Percentiles rank a stretch among this genome's conserved stretches.
Conservation (phyloP, 2,329 filamentous ascomycete species). For the Hypoxylon rubiginosum region DNA sequence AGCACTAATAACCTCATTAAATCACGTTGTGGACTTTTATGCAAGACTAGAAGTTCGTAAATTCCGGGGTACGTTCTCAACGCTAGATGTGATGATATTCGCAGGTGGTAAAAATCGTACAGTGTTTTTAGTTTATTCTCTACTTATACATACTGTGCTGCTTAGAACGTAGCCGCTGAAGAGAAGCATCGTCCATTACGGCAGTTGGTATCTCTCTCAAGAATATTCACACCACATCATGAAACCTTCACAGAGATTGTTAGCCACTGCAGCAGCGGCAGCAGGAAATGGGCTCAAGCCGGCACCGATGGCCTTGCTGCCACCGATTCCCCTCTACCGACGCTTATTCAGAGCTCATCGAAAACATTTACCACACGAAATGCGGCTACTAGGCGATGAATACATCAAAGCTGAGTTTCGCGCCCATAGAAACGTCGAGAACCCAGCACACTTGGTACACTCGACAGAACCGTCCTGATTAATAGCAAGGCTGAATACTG, state of each 20-base stretch:
- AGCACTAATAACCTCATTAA: too few relatives aligned
- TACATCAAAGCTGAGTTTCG: constrained; percentile 95
- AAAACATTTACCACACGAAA: constrained; percentile 78
- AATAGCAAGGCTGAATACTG: constrained; percentile 4
- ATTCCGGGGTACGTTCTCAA: too few relatives aligned
- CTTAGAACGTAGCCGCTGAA: neutral
- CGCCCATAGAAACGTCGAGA: constrained; percentile 85
- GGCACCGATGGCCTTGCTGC: constrained; percentile 75
- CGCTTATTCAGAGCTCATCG: constrained; percentile 89
- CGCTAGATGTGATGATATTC: neutral
- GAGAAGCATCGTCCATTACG: constrained; percentile 3
- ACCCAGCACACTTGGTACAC: constrained; percentile 88
- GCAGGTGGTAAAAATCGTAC: neutral
- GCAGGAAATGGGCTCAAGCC: constrained; percentile 47
- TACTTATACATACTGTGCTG: constrained; percentile 14
- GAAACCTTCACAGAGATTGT: constrained; percentile 45
- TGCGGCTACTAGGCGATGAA: constrained; percentile 87
- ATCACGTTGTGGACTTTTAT: too few relatives aligned
- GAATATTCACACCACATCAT: constrained; percentile 50
- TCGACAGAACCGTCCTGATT: neutral
- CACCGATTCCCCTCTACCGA: constrained; percentile 90
- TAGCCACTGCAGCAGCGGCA: constrained; percentile 46
- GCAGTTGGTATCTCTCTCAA: constrained; percentile 1
- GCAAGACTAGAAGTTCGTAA: too few relatives aligned
- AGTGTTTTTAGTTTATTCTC: neutral